Evolutionary conservation across 345 rosid genomes (phyloP), one percentile per base, ranked within the genome.

Genomic region (Linum tenue): DNA sequence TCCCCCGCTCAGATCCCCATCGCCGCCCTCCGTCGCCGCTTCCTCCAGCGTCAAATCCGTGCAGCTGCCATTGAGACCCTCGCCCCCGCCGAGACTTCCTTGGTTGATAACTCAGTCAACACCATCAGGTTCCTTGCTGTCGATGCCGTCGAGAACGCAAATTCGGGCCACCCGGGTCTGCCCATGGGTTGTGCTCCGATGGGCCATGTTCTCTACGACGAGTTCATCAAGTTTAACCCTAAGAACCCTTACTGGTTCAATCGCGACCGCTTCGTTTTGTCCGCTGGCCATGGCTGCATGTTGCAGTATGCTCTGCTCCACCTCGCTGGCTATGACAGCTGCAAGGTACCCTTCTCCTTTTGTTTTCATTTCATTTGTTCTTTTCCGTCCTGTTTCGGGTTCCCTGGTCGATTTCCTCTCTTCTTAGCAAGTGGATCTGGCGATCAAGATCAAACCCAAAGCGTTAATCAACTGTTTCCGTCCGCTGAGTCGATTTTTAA

Each of bases 141-240:
- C 12, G 89, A 84, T 66, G 80, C 86, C 5, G 84, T 82, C 37
- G 81, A 84, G 77, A 82, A 76, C 60, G 89, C 86, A 4, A 80
- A 82, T 3, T 78, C 85, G 3, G 89, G 86, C 11, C 89, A 82
- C 66, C 89, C 86, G 11, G 86, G 89, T 0, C 70, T 84, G 69
- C 83, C 86, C 2, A 72, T 84, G 72, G 86, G 89, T 3, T 74
- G 81, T 71, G 89, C 86, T 35, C 75, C 63, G 51, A 65, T 77
- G 15, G 73, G 73, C 37, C 67, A 66, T 67, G 2, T 66, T 22
- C 39, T 80, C 7, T 80, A 74, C 40, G 67, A 74, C 22, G 74
- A 77, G 57, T 72, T 56, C 3, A 74, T 74, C 77, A 77, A 60
- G 51, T 80, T 67, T 42, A 74, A 77, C 48, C 77, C 77, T 2